These are phyloP conservation scores for Fistulinella prunicolor DNA, from an alignment of 768 basidiomycete species.

Conservation along the genomic window DNA sequence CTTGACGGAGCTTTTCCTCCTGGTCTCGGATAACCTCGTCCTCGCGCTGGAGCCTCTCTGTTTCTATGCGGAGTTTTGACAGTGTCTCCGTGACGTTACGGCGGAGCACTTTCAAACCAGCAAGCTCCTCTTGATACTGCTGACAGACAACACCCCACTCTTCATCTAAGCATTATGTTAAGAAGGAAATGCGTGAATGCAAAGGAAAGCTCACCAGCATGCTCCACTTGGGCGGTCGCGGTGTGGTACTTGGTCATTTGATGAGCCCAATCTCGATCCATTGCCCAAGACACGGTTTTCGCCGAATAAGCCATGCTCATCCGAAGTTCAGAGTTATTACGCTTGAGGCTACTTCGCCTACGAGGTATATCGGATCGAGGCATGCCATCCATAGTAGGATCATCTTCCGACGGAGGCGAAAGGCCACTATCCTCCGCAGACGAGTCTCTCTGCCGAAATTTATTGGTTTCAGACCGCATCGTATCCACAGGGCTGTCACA, in stretches of 20 bases:
- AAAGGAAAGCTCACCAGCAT: slow-evolving; percentile 31
- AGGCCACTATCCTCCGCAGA: slow-evolving; percentile 21
- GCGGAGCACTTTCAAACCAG: slow-evolving; percentile 55
- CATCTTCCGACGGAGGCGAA: slow-evolving; percentile 33
- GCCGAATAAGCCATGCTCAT: slow-evolving; percentile 48
- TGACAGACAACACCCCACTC: slow-evolving; percentile 59
- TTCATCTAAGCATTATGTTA: slow-evolving; percentile 37
- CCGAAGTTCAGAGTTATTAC: slow-evolving; percentile 44
- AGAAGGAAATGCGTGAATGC: neutral
- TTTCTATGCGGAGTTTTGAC: slow-evolving; percentile 37
- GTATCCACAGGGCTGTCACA: slow-evolving; percentile 33
- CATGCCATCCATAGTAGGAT: slow-evolving; percentile 29
- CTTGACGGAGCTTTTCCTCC: slow-evolving; percentile 38
- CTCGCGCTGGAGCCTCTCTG: slow-evolving; percentile 40
- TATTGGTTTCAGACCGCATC: slow-evolving; percentile 9
- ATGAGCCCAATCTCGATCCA: slow-evolving; percentile 56
- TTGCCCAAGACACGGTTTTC: slow-evolving; percentile 77
- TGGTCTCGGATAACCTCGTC: slow-evolving; percentile 40
- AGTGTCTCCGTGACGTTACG: slow-evolving; percentile 46
- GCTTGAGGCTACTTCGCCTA: slow-evolving; percentile 64
- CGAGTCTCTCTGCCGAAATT: slow-evolving; percentile 14
- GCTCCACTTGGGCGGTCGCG: slow-evolving; percentile 40
- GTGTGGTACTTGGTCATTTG: slow-evolving; percentile 51
- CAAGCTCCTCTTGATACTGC: slow-evolving; percentile 61
- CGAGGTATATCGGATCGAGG: slow-evolving; percentile 38